Evolutionary conservation across 1,284 basidiomycete species (phyloP).

Genomic region (Jaminaea rosea): DNA sequence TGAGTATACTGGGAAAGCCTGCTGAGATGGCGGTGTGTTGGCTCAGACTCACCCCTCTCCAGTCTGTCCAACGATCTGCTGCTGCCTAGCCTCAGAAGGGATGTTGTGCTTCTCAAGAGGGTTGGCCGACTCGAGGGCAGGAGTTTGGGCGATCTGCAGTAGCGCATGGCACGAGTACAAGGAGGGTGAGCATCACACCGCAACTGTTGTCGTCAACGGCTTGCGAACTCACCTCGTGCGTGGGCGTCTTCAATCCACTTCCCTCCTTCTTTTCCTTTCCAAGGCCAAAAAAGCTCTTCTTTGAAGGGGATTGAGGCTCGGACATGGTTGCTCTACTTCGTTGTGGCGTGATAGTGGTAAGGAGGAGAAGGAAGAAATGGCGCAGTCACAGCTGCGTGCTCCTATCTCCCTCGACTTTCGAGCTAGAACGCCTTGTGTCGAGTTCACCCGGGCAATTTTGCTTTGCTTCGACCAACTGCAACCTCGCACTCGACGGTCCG

Average conservation of each 20-base stretch:
- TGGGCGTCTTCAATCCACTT: conserved; percentile 5
- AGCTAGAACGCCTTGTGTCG: no score
- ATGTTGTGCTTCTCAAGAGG: conserved; percentile 35
- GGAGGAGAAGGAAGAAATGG: no score
- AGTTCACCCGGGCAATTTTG: no score
- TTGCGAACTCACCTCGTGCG: no score
- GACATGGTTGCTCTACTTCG: conserved; percentile 2
- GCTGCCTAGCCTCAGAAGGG: conserved; percentile 36
- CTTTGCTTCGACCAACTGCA: no score
- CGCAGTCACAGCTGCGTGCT: no score
- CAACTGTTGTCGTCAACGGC: no score
- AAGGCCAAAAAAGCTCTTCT: conserved; percentile 8
- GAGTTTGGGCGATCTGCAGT: conserved; percentile 42
- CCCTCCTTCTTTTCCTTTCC: conserved; percentile 3
- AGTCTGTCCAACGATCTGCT: conserved; percentile 35
- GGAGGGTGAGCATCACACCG: no score
- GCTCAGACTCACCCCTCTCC: not conserved
- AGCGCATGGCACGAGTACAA: no score
- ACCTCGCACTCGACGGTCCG: no score
- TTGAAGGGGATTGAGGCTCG: conserved; percentile 2
- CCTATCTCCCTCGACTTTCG: no score
- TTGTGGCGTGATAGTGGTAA: no score
- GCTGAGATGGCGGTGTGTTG: not conserved
- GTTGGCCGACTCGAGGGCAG: conserved; percentile 37
- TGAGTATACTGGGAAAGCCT: not conserved